phyloP scores from a whole-genome alignment of 805 yeast genomes.

The Teunomyces atbi region DNA sequence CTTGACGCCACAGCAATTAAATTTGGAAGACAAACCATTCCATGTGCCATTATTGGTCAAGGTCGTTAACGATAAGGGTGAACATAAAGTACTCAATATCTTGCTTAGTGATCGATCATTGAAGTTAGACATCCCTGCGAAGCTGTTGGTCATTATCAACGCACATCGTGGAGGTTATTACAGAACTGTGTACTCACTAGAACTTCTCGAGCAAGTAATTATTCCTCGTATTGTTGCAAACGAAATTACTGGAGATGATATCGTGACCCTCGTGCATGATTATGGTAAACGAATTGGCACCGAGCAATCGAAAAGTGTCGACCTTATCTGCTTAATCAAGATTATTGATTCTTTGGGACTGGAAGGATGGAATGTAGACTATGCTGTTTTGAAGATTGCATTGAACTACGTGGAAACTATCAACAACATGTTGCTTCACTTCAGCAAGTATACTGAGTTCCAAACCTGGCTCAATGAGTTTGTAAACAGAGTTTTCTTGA shows the following conservation, averaged over 20 bases:
- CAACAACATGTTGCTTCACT: conserved; percentile 31
- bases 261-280: conserved; percentile 38
- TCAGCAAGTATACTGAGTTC: conserved; percentile 22
- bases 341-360: conserved; percentile 26
- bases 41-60: conserved; percentile 58
- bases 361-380: conserved; percentile 22
- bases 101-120: conserved; percentile 44
- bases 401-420: conserved; percentile 33
- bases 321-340: conserved; percentile 29
- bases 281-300: conserved; percentile 38
- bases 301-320: conserved; percentile 15
- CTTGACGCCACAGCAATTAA: conserved; percentile 19
- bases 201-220: conserved; percentile 4
- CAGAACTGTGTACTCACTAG: conserved; percentile 9
- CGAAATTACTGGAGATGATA: conserved; percentile 28
- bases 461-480: conserved; percentile 20
- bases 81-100: conserved; percentile 29
- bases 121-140: conserved; percentile 27
- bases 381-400: conserved; percentile 33
- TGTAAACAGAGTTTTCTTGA: conserved; percentile 17
- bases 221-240: conserved; percentile 10
- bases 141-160: conserved; percentile 41
- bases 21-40: conserved; percentile 56
- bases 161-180: conserved; percentile 24
- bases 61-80: conserved; percentile 27